Evolutionary conservation across 139 green algal species (phyloP).

Genomic region (Choricystis sp.): DNA sequence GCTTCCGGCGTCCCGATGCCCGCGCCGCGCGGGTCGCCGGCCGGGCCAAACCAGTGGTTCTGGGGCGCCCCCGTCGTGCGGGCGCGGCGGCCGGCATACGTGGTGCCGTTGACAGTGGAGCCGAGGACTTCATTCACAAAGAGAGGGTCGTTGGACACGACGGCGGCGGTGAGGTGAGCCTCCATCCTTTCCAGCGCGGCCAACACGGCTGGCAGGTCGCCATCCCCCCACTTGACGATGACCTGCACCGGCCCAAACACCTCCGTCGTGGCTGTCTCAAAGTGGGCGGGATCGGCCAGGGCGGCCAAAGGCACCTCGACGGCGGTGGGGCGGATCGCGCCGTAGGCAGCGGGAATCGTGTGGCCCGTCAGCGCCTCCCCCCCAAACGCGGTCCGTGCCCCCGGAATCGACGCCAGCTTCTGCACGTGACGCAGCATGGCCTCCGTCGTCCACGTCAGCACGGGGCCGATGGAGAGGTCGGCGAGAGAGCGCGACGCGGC

Average conservation of each 20-base stretch:
- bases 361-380: conserved; percentile 64
- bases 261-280: conserved; percentile 70
- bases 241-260: conserved; percentile 95
- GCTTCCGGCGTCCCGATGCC: conserved; percentile 94
- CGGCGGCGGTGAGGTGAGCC: conserved; percentile 80
- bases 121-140: conserved; percentile 62
- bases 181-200: conserved; percentile 72
- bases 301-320: conserved; percentile 78
- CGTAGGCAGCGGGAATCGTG: conserved; percentile 77
- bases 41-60: conserved; percentile 98
- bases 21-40: conserved; percentile 75
- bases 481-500: conserved; percentile 46
- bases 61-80: conserved; percentile 89
- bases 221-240: conserved; percentile 65
- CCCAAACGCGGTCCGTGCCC: conserved; percentile 66
- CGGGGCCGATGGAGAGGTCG: conserved; percentile 81
- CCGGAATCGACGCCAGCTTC: conserved; percentile 17
- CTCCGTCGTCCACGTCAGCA: conserved; percentile 79
- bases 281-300: conserved; percentile 47
- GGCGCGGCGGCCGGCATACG: conserved; percentile 72
- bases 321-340: conserved; percentile 85
- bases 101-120: conserved; percentile 95
- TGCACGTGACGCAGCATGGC: conserved; percentile 62
- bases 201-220: conserved; percentile 63
- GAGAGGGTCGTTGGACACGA: conserved; percentile 43